A percentile compares a stretch with the other conserved stretches of the same genome.
Conservation (phyloP, 805 yeast genomes). For the Priceomyces medius region DNA sequence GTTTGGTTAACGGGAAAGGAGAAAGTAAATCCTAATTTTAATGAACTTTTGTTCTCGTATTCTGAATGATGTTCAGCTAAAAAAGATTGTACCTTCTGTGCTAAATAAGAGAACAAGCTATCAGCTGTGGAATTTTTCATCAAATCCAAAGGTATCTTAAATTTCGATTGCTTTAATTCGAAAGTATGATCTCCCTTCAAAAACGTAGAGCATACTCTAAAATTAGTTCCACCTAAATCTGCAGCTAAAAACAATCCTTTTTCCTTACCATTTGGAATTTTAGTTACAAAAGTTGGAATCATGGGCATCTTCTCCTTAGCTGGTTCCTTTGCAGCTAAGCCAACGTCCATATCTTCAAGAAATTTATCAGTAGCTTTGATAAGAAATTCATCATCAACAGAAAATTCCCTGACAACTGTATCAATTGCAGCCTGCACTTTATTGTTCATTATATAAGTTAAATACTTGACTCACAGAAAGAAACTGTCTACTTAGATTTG, state of each 20-base stretch:
- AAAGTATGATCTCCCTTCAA: conserved; percentile 80
- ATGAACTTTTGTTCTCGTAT: conserved; percentile 23
- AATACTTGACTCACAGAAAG: background rate
- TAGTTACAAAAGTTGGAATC: conserved; percentile 91
- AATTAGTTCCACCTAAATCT: conserved; percentile 95
- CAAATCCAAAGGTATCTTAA: conserved; percentile 73
- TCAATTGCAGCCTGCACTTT: conserved; percentile 28
- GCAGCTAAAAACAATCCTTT: conserved; percentile 83
- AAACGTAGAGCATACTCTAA: conserved; percentile 86
- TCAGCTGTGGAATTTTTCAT: conserved; percentile 64
- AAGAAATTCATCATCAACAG: conserved; percentile 42
- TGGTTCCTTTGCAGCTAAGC: conserved; percentile 44
- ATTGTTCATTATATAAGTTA: conserved; percentile 14
- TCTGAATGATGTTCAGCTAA: conserved; percentile 64
- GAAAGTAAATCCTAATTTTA: conserved; percentile 90
- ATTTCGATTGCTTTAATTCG: conserved; percentile 70
- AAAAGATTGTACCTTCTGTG: conserved; percentile 65
- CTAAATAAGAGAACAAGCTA: conserved; percentile 72
- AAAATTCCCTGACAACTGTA: conserved; percentile 40
- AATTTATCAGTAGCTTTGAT: conserved; percentile 53
- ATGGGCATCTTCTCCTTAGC: conserved; percentile 60
- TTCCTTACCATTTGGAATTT: conserved; percentile 83
- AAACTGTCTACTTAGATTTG: no score
- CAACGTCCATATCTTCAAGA: conserved; percentile 59
- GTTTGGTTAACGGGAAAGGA: conserved; percentile 91